A percentile compares a stretch with the other conserved stretches of the same genome.
Evolutionary conservation across 2,329 filamentous ascomycete species (phyloP).

Genomic region (Fusarium decemcellulare): DNA sequence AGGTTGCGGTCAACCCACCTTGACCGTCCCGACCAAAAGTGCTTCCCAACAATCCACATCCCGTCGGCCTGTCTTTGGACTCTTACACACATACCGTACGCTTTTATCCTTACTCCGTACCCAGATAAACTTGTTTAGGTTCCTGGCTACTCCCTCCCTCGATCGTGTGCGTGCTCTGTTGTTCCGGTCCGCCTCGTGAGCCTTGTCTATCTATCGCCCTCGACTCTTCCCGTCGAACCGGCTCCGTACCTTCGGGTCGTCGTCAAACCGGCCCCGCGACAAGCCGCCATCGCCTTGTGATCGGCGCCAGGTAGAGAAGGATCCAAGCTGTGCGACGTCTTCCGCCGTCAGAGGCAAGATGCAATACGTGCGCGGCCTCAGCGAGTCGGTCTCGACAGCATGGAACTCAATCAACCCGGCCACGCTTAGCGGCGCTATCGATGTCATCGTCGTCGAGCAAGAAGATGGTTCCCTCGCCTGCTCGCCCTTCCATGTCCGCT

Average conservation of each 20-base stretch:
- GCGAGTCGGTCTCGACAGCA: constrained; percentile 95
- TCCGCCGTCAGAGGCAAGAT: constrained; percentile 63
- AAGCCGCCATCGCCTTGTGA: constrained; percentile 23
- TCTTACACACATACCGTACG: constrained; percentile 14
- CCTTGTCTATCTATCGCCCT: constrained; percentile 5
- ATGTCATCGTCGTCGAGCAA: constrained; percentile 98
- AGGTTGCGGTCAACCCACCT: constrained; percentile 21
- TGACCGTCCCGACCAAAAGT: constrained; percentile 15
- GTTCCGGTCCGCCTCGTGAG: constrained; percentile 13
- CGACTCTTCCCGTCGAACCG: not conserved
- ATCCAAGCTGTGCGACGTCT: constrained; percentile 12
- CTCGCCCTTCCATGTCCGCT: constrained; percentile 98
- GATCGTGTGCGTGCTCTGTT: constrained; percentile 1
- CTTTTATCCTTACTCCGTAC: constrained; percentile 10
- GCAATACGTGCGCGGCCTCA: constrained; percentile 98
- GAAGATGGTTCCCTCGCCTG: constrained; percentile 91
- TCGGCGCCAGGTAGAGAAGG: constrained; percentile 4
- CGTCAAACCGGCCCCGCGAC: constrained; percentile 32
- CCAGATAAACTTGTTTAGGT: constrained; percentile 29
- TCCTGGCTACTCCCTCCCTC: constrained; percentile 6
- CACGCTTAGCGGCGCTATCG: constrained; percentile 96
- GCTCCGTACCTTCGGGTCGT: constrained; percentile 25
- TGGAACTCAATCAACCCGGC: constrained; percentile 99
- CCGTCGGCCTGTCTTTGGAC: constrained; percentile 17
- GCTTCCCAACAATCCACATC: constrained; percentile 39